phyloP scores from a whole-genome alignment of 371 early-diverging fungal genomes.

The Dentiscutata heterogama region DNA sequence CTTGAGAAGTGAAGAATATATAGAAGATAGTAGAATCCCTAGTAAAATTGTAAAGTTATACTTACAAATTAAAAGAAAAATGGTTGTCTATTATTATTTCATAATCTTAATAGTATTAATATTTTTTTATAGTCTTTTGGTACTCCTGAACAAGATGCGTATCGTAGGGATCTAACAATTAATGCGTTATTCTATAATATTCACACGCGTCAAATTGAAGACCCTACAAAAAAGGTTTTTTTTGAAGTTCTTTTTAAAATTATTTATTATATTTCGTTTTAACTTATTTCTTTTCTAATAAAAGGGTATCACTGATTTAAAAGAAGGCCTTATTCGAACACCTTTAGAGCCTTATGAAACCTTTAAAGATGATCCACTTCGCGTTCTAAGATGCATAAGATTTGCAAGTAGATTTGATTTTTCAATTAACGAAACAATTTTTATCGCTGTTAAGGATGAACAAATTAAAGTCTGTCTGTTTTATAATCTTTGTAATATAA shows the following conservation, averaged over 20 bases:
- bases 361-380: slow-evolving; percentile 98
- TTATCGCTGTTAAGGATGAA: slow-evolving; percentile 67
- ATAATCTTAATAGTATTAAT: not conserved
- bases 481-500: not conserved
- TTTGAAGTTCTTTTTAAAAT: not conserved
- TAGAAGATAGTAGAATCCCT: slow-evolving; percentile 89
- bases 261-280: no score
- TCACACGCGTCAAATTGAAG: slow-evolving; percentile 89
- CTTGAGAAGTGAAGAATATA: slow-evolving; percentile 94
- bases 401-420: slow-evolving; percentile 96
- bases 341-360: slow-evolving; percentile 95
- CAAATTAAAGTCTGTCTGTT: slow-evolving; percentile 62
- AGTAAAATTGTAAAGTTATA: slow-evolving; percentile 62
- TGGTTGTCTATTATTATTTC: not conserved
- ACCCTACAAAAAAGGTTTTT: slow-evolving; percentile 81
- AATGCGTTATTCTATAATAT: slow-evolving; percentile 99
- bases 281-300: not conserved
- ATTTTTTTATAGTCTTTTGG: slow-evolving; percentile 78
- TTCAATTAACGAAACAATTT: slow-evolving; percentile 77
- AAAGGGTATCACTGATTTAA: slow-evolving; percentile 82
- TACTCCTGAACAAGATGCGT: slow-evolving; percentile 96
- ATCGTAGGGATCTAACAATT: slow-evolving; percentile 98
- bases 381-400: slow-evolving; percentile 96
- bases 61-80: not conserved
- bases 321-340: slow-evolving; percentile 83